Evolutionary conservation across 2,329 filamentous ascomycete genomes (phyloP).

Genomic region (Aspergillus sojae): DNA sequence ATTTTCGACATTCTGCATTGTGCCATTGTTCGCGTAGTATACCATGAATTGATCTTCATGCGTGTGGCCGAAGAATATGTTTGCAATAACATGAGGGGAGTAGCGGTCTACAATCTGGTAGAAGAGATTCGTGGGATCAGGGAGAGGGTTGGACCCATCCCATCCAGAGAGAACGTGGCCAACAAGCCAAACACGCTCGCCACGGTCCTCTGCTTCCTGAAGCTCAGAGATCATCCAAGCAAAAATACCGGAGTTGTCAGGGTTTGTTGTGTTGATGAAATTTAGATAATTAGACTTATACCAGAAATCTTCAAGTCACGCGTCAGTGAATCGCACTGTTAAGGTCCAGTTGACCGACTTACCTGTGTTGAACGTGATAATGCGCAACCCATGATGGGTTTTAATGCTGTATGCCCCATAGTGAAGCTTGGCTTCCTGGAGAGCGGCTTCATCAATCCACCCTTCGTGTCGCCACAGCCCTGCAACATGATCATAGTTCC

Average conservation of each 20-base stretch:
- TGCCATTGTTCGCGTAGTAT: constrained; percentile 58
- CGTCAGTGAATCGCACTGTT: neutral
- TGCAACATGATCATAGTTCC: constrained; percentile 62
- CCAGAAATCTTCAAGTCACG: constrained; percentile 25
- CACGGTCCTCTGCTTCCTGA: constrained; percentile 54
- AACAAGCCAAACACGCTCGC: constrained; percentile 58
- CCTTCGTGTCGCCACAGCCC: constrained; percentile 58
- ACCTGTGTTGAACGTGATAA: constrained; percentile 55
- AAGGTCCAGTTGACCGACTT: neutral
- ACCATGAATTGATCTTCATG: constrained; percentile 59
- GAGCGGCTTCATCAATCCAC: constrained; percentile 54
- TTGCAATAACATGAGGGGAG: constrained; percentile 58
- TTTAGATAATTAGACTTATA: constrained; percentile 49
- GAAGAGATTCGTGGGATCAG: constrained; percentile 58
- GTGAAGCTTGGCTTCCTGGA: constrained; percentile 53
- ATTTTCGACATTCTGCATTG: constrained; percentile 41
- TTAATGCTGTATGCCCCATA: constrained; percentile 60
- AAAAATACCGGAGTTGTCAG: constrained; percentile 54
- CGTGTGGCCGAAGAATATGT: constrained; percentile 58
- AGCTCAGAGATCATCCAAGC: constrained; percentile 56
- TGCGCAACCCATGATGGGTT: constrained; percentile 55
- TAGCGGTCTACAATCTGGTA: constrained; percentile 59
- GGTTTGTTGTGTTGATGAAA: constrained; percentile 56
- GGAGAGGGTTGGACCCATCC: constrained; percentile 58
- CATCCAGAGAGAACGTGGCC: constrained; percentile 60